Evolutionary conservation across 805 yeast species (phyloP), one percentile per base, ranked within the genome.

Genomic region (Candida broadrunensis): DNA sequence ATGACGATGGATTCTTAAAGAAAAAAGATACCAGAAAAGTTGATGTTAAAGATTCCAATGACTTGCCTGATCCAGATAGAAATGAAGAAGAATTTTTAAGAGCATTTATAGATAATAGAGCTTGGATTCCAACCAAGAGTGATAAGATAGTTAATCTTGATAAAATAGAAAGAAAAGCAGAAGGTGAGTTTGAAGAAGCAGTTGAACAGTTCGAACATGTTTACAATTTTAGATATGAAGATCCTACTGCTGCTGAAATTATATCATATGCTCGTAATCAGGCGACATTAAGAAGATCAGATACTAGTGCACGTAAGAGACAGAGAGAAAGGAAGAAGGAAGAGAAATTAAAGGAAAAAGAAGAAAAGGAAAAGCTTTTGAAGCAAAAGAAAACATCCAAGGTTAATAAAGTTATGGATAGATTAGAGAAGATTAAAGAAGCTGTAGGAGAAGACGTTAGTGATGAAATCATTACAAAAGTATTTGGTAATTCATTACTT

Each of bases 231-330:
- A 78, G 99, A 59, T 93, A 78, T 60, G 99, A 93, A 64, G 97
- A 90, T 54, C 89, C 96, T 13, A 80, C 81, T 49, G 77, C 96
- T 5, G 88, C 91, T 0, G 97, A 91, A 55, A 87, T 93, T 61
- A 84, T 90, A 15, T 84, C 95, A 14, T 93, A 91, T 68, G 97
- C 98, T 2, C 88, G 99, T 77, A 83, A 73, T 33, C 97, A 89
- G 63, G 95, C 93, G 18, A 88, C 98, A 0, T 73, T 89, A 56
- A 82, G 99, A 67, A 76, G 99, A 58, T 80, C 84, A 16, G 81
- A 80, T 38, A 74, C 81, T 45, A 79, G 82, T 50, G 62, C 85
- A 11, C 79, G 99, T 52, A 88, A 88, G 70, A 80, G 83, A 62
- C 83, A 83, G 62, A 81, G 98, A 69, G 88, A 87, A 33, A 77